Evolutionary conservation across 2,329 filamentous ascomycete species (phyloP), one percentile per base, ranked within the genome.

Genomic region (Curvularia sp.): DNA sequence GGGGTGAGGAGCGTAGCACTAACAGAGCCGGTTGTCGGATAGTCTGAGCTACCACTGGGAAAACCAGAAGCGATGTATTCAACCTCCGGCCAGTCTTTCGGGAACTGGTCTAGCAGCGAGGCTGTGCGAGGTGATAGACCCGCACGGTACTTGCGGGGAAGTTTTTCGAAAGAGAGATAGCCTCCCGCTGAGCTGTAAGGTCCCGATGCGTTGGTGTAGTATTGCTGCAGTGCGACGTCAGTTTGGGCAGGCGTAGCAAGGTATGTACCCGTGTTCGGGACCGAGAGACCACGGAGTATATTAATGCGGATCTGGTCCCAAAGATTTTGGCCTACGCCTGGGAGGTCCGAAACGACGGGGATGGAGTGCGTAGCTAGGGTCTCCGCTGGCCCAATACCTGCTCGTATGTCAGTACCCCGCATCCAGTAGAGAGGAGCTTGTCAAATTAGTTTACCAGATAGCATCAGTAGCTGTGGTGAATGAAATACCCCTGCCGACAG

Each of bases 401-500:
- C 8, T 28, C 15, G 3, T 20, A 38, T 38, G 13, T 59, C 15
- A 62, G 47, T 30, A 20, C 44, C 8, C 30, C 3, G 12, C 13
- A 22, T 35, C 4, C 38, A 1, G 9, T 18, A 20, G 30, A 15
- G 5, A 20, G 8, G 10, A n/a, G 13, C 10, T 8, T 43, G n/a
- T 26, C 13, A 2, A 7, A 10, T 18, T 9, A 55, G 15, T 49
- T 43, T 61, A 58, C 70, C 69, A 1, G 74, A 78, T 0, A 78
- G 54, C 62, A 76, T 71, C 64, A 69, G 66, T 1, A 73, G 60
- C 55, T 81, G 78, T 0, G 78, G 79, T 1, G 75, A 79, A 47
- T 78, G 77, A 53, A 79, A 80, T 15, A 67, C 67, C n/a, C 65
- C 66, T 1, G 78, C 78, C 0, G 79, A 78, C 1, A 82, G 60